These are phyloP conservation scores for Ploettnerulaceae sp. DNA, from an alignment of 2,329 filamentous ascomycete species.

Conservation along the genomic window DNA sequence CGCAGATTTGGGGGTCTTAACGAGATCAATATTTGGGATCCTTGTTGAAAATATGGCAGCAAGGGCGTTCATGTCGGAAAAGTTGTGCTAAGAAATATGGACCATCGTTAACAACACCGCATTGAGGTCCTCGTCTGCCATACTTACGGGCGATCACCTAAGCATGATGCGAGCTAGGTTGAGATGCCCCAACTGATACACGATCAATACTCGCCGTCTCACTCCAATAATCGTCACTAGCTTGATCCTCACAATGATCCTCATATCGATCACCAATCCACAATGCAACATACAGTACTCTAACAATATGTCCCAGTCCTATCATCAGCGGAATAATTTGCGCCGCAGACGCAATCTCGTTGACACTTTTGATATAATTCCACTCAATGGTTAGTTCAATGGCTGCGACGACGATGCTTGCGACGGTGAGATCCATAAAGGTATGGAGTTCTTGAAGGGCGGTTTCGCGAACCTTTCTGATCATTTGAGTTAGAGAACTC, in stretches of 20 bases:
- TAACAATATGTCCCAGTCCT: slow-evolving; percentile 17
- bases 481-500: too few species aligned
- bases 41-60: too few species aligned
- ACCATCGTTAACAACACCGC: too few species aligned
- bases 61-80: too few species aligned
- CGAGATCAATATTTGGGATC: too few species aligned
- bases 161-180: too few species aligned
- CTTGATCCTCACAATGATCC: too few species aligned
- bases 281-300: neutral
- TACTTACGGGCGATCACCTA: too few species aligned
- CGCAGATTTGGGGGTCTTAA: too few species aligned
- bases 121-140: too few species aligned
- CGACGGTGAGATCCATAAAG: slow-evolving; percentile 9
- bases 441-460: slow-evolving; percentile 10
- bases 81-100: too few species aligned
- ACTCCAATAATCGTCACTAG: neutral
- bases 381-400: slow-evolving; percentile 26
- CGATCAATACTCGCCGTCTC: neutral
- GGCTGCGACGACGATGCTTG: slow-evolving; percentile 8
- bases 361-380: slow-evolving; percentile 25
- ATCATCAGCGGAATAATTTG: slow-evolving; percentile 30
- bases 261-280: neutral
- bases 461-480: neutral
- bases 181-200: too few species aligned
- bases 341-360: slow-evolving; percentile 21